Evolutionary conservation across 108 stramenopile genomes (phyloP).

Genomic region (Schizochytrium sp.): DNA sequence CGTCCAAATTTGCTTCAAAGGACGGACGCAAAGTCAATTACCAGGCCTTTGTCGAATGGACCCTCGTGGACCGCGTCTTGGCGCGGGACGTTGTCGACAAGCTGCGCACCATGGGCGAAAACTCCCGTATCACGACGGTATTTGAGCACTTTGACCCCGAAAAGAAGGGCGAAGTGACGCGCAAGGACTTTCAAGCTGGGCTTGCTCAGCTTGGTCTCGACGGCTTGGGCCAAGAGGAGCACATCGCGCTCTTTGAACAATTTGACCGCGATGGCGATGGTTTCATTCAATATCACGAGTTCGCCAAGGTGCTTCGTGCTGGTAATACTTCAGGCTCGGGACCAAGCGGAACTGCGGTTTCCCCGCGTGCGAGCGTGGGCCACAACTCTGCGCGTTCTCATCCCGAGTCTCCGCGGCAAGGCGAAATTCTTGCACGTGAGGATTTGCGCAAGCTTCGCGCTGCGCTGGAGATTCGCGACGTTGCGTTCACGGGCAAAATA

Average conservation of each 20-base stretch:
- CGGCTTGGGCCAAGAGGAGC: not conserved
- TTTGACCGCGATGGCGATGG: conserved; percentile 22
- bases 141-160: not conserved
- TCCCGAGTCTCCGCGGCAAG: not conserved
- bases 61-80: not conserved
- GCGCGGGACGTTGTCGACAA: not conserved
- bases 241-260: conserved; percentile 12
- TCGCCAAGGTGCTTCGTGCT: not conserved
- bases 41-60: not conserved
- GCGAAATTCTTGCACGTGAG: not conserved
- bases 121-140: not conserved
- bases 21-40: not conserved
- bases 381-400: too few species aligned
- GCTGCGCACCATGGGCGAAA: not conserved
- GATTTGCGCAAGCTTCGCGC: not conserved
- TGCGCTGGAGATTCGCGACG: not conserved
- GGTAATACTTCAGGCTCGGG: not conserved
- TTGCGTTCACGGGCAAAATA: not conserved
- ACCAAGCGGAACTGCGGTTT: not conserved
- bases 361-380: too few species aligned
- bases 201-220: conserved; percentile 6
- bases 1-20: not conserved
- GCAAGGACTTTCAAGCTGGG: conserved; percentile 16
- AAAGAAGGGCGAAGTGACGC: not conserved
- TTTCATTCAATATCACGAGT: conserved; percentile 16